Evolutionary conservation across 192 early-diverging fungal genomes (phyloP), one percentile per base, ranked within the genome.

Genomic region (Spinellus fusiger): DNA sequence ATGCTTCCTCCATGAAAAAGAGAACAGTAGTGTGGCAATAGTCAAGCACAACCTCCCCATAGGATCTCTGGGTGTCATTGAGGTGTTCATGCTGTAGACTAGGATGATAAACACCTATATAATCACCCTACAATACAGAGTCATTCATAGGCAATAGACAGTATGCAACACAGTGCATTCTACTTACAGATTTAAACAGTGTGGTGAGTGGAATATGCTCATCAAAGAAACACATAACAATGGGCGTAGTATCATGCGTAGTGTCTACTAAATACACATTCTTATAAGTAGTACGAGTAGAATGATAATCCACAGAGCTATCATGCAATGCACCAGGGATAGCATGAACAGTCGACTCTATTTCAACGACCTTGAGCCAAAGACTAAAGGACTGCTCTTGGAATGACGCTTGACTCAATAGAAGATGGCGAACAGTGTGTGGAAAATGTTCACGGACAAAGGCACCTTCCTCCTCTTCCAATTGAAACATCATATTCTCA

Each of bases 1-100:
- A 58, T 47, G 55, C 32, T 55, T 68, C 66, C 6, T 58, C 13
- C 66, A 68, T 68, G n/a, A 54, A 40, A 35, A 68, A 68, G 8
- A 68, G 60, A 4, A 61, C 53, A 0, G 66, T 68, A 5, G 61
- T 59, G 10, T 15, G 40, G 3, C 44, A 23, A 29, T 49, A 68
- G 26, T 68, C 66, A 31, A 56, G 51, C 12, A 68, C 18, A 33
- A 32, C 23, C 8, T 54, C 65, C 5, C 38, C 52, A 27, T 32
- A 35, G 1, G 26, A 12, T 2, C 1, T 20, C 28, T 68, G 58
- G 8, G 55, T 65, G 12, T 27, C n/a, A 0, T 51, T 68, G 2
- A 15, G 33, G 28, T 49, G 35, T 32, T 31, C 16, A 15, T 27
- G 26, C 34, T 44, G 40, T 3, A 59, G 15, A 25, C 38, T 40